Evolutionary conservation across 192 early-diverging fungal genomes (phyloP), one percentile per base, ranked within the genome.

Genomic region (Coemansia sp.): DNA sequence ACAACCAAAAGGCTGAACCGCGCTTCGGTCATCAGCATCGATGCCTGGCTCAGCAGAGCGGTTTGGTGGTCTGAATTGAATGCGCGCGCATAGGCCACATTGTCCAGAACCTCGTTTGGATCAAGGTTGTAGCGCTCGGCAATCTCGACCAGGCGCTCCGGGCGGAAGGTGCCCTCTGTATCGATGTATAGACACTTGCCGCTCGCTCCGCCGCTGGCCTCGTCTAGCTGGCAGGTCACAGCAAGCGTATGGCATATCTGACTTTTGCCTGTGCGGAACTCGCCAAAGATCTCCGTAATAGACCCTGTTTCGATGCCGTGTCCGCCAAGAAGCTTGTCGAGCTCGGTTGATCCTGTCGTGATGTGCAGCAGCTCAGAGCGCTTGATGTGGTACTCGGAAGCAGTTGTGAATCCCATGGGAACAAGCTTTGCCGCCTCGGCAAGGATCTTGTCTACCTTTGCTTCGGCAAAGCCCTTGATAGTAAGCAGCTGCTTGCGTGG

Each of bases 201-300:
- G 74, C 92, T 92, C 3, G 89, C 96, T 6, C 96, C 96, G 20
- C 91, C 92, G 86, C 91, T 90, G 24, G 89, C 82, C 28, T 85
- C 80, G 16, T 95, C 95, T 29, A 98, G 83, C 84, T 98, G 96
- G 62, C 93, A 94, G n/a, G 90, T 93, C 22, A 98, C 94, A 6
- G 96, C 93, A 34, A 98, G 75, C 25, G 90, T 94, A 60, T 98
- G 96, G 72, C 96, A 97, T 13, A 98, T 62, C 69, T 98, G 96
- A 61, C 90, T 95, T 77, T 98, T 98, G 63, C 96, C 96, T 6
- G 96, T 98, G 52, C 96, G 79, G 67, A 98, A 98, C 78, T 98
- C 96, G 29, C 96, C 96, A 89, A 97, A 98, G 0, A 98, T 82
- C 71, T 98, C 96, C 22, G 96, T 98, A 32, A 98, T 97, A 5